Percentiles rank a stretch among this genome's conserved stretches.
phyloP scores from a whole-genome alignment of 2,329 filamentous ascomycete species.

The Fusarium sp. region DNA sequence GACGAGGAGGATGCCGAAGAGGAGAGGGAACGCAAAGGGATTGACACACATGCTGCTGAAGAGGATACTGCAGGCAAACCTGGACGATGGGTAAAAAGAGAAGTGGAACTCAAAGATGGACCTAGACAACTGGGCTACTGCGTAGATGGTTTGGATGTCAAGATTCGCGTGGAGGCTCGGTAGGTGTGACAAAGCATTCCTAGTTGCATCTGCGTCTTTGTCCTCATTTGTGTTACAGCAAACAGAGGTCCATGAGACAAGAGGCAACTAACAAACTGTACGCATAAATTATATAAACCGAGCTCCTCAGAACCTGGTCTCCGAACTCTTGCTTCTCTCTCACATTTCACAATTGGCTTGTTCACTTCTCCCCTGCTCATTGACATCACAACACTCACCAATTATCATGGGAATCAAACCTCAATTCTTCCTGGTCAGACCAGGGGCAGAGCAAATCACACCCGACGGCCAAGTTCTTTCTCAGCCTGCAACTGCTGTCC shows the following conservation, averaged over 20 bases:
- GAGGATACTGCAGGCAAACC: constrained; percentile 48
- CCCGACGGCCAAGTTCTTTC: constrained; percentile 36
- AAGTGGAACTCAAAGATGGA: constrained; percentile 82
- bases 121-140: constrained; percentile 86
- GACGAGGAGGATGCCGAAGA: constrained; percentile 62
- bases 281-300: constrained; percentile 8
- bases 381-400: neutral
- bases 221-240: constrained; percentile 23
- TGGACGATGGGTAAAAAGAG: constrained; percentile 78
- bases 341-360: neutral
- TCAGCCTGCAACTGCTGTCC: constrained; percentile 56
- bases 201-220: neutral
- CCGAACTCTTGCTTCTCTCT: neutral
- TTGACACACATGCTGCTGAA: constrained; percentile 42
- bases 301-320: neutral
- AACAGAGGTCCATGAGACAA: constrained; percentile 2
- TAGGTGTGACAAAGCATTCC: constrained; percentile 23
- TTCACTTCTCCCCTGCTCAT: neutral
- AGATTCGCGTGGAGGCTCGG: constrained; percentile 73
- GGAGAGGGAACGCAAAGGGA: constrained; percentile 43
- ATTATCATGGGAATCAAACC: constrained; percentile 42
- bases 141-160: constrained; percentile 78
- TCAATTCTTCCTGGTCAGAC: constrained; percentile 58
- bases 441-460: constrained; percentile 44
- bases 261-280: constrained; percentile 2